A percentile compares a stretch with the other conserved stretches of the same genome.
These are phyloP conservation scores for Hygrophoropsis aurantiaca DNA, from an alignment of 768 basidiomycete genomes.

Conservation along the genomic window DNA sequence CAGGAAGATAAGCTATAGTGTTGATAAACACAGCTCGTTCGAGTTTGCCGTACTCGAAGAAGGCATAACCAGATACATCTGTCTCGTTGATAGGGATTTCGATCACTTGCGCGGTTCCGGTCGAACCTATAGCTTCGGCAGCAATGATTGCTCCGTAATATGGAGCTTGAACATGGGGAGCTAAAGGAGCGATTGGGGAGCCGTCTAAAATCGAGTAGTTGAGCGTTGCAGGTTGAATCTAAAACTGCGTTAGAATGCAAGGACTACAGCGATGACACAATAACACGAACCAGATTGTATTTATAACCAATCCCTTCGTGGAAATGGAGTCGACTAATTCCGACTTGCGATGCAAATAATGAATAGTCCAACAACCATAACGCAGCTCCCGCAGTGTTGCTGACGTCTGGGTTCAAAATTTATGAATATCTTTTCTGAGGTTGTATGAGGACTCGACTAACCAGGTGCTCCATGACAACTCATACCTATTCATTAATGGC, in stretches of 20 bases:
- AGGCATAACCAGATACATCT: constrained; percentile 59
- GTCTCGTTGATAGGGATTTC: constrained; percentile 51
- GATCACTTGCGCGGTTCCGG: constrained; percentile 38
- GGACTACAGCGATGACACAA: not conserved
- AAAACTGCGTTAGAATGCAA: not conserved
- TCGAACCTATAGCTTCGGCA: constrained; percentile 54
- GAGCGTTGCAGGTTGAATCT: constrained; percentile 66
- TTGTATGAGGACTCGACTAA: constrained; percentile 3
- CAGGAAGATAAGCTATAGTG: constrained; percentile 47
- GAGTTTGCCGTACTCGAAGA: constrained; percentile 48
- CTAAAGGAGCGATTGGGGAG: constrained; percentile 46
- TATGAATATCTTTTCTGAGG: constrained; percentile 3
- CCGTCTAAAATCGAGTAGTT: constrained; percentile 60
- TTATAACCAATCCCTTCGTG: constrained; percentile 72
- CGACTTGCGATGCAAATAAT: constrained; percentile 56
- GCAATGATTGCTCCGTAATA: constrained; percentile 67
- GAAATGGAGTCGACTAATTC: constrained; percentile 56
- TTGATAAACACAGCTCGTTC: constrained; percentile 59
- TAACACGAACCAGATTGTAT: constrained; percentile 54
- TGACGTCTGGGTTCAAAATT: constrained; percentile 44
- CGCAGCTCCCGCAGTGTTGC: constrained; percentile 69
- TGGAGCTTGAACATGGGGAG: constrained; percentile 62
- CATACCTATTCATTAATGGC: constrained; percentile 17
- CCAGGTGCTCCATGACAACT: constrained; percentile 39
- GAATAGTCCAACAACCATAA: constrained; percentile 69